Evolutionary conservation across 805 yeast species (phyloP).

Genomic region (Suhomyces kilbournensis): DNA sequence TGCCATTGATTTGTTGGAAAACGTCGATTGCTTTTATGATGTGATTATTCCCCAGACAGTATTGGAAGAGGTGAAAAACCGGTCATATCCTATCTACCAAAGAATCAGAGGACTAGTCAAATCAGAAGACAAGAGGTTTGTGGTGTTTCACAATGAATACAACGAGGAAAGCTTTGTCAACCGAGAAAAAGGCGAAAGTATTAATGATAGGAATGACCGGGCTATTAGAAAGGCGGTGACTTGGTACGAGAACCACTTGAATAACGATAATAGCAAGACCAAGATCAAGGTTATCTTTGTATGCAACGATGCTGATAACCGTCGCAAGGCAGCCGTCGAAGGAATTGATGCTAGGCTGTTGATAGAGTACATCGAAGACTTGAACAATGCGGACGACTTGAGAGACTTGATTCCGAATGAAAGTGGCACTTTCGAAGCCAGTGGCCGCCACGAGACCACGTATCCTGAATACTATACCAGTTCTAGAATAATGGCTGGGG

Average conservation of each 20-base stretch:
- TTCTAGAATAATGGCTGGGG: conserved; percentile 85
- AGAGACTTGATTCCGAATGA: conserved; percentile 73
- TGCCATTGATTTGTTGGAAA: conserved; percentile 88
- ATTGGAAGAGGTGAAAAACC: conserved; percentile 85
- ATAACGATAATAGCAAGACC: conserved; percentile 22
- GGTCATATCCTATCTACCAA: conserved; percentile 83
- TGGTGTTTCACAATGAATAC: conserved; percentile 93
- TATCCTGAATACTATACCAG: conserved; percentile 78
- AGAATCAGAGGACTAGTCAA: conserved; percentile 76
- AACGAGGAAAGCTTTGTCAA: conserved; percentile 63
- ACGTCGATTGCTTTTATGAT: conserved; percentile 71
- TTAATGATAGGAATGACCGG: conserved; percentile 88
- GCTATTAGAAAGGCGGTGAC: conserved; percentile 74
- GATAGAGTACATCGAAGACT: conserved; percentile 63
- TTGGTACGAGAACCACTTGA: conserved; percentile 72
- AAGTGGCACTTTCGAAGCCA: conserved; percentile 34
- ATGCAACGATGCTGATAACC: conserved; percentile 75
- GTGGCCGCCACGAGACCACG: conserved; percentile 46
- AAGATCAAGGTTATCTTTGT: conserved; percentile 54
- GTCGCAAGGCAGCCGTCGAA: conserved; percentile 52
- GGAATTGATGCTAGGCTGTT: conserved; percentile 56
- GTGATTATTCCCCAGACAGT: conserved; percentile 95
- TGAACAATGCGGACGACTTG: conserved; percentile 72
- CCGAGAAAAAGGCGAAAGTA: conserved; percentile 63
- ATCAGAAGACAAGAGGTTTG: conserved; percentile 74